Percentiles rank a stretch among this genome's conserved stretches.
Evolutionary conservation across 2,329 filamentous ascomycete genomes (phyloP).

Genomic region (Penicillium expansum): DNA sequence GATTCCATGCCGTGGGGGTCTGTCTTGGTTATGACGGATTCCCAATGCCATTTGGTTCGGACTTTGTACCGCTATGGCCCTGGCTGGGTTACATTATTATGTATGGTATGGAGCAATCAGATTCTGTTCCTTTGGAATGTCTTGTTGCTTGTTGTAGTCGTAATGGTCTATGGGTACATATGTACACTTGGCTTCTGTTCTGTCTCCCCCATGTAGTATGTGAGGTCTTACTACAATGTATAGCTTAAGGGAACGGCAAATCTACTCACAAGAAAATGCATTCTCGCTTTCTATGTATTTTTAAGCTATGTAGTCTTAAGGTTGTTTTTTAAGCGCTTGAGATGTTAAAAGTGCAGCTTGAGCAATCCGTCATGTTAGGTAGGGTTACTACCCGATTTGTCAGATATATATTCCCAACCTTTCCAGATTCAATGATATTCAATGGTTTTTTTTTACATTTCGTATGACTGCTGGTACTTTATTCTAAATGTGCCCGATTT

Average conservation of each 20-base stretch:
- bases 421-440: no score
- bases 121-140: slow-evolving; percentile 10
- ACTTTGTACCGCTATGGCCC: slow-evolving; percentile 14
- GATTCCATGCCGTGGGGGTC: neutral
- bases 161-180: neutral
- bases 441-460: neutral
- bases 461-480: neutral
- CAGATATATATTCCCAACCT: neutral
- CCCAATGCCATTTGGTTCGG: neutral
- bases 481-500: neutral
- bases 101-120: slow-evolving; percentile 31
- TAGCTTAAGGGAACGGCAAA: neutral
- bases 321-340: no score
- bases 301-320: neutral
- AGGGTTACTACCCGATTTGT: neutral
- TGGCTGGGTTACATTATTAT: slow-evolving; percentile 24
- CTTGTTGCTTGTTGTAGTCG: neutral
- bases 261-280: neutral
- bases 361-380: neutral
- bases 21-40: neutral
- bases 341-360: no score
- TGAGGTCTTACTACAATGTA: neutral
- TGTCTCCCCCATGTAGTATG: neutral
- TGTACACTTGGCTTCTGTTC: neutral
- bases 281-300: neutral